Base-by-base conservation (phyloP, 2,329 filamentous ascomycete genomes). In the Sporothrix phasma region DNA sequence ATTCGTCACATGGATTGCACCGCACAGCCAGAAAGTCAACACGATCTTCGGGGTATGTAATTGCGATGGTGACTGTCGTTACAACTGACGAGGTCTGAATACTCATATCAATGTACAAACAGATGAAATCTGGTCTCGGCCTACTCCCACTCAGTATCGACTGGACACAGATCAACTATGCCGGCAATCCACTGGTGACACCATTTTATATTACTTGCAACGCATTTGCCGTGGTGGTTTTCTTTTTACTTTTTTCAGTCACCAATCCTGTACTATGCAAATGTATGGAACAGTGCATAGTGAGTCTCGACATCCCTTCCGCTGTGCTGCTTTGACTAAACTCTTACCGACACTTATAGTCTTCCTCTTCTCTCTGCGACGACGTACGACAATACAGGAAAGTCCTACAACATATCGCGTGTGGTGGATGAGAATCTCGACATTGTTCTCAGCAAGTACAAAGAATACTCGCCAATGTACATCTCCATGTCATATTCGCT, bases 171-270 rank as follows among this genome's bases (percentile, higher is more conserved):
- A 66, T 66, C 51, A 66, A 62, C 41, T 66, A 64, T 22, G 61
- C 63, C 11, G 64, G 63, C 17, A 29, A 17, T 19, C 66, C 66
- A 1, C 46, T 67, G 24, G 46, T 34, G 39, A 67, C 64, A 5
- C 80, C 81, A 2, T 81, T 81, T 70, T 82, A 85, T 73, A 83
- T 81, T 37, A 87, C 86, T 54, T 77, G 84, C 63, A 88, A 88
- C 71, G 84, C 82, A 22, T 77, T 86, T 59, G 65, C 65, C 66
- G 74, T 86, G 53, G 84, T 84, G 26, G 79, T 82, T 56, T 76
- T 85, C 13, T 68, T n/a, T 82, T 45, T 82, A 80, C 49, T 79
- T 81, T 69, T 81, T 82, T 75, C 74, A 87, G 15, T 76, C 84
- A 15, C 72, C 82, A 2, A 81, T 75, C 19, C 71, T 88, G 5